phyloP scores from a whole-genome alignment of 2,329 filamentous ascomycete genomes.

The Boeremia exigua region DNA sequence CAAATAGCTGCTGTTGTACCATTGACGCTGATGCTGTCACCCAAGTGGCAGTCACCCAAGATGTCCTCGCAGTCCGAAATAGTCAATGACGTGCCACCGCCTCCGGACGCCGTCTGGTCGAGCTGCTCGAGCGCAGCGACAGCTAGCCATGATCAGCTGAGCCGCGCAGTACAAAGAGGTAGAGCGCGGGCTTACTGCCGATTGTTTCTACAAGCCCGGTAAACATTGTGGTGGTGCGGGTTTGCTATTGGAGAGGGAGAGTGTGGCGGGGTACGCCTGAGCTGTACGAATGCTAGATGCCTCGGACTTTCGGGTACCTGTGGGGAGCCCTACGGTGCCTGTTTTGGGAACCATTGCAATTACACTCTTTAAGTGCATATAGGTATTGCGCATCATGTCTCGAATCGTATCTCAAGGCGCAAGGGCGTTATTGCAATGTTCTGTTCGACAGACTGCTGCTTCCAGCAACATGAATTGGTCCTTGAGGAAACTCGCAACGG shows the following conservation, averaged over 20 bases:
- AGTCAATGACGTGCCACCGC: slow-evolving; percentile 87
- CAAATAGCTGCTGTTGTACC: slow-evolving; percentile 57
- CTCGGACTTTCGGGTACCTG: slow-evolving; percentile 29
- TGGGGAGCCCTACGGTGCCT: slow-evolving; percentile 10
- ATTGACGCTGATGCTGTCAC: slow-evolving; percentile 95
- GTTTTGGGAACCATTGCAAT: slow-evolving; percentile 5
- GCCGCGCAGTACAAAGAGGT: slow-evolving; percentile 16
- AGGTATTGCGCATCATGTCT: slow-evolving; percentile 21
- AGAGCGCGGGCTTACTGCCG: slow-evolving; percentile 69
- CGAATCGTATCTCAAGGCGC: slow-evolving; percentile 22
- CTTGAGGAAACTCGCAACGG: slow-evolving; percentile 52
- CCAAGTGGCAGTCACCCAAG: slow-evolving; percentile 80
- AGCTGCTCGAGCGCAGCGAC: slow-evolving; percentile 81
- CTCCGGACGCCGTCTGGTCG: slow-evolving; percentile 72
- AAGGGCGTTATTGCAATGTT: slow-evolving; percentile 16
- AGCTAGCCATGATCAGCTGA: slow-evolving; percentile 61
- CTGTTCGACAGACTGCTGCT: slow-evolving; percentile 1
- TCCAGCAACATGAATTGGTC: slow-evolving; percentile 12
- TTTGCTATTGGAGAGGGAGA: slow-evolving; percentile 18
- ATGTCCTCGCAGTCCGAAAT: slow-evolving; percentile 79
- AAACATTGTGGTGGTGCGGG: slow-evolving; percentile 70
- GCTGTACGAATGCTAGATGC: slow-evolving; percentile 18
- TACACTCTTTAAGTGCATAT: slow-evolving; percentile 4
- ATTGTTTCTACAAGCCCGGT: slow-evolving; percentile 73
- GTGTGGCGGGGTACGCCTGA: slow-evolving; percentile 29